Evolutionary conservation across 2,329 filamentous ascomycete species (phyloP).

Genomic region (Pseudogymnoascus sp.): DNA sequence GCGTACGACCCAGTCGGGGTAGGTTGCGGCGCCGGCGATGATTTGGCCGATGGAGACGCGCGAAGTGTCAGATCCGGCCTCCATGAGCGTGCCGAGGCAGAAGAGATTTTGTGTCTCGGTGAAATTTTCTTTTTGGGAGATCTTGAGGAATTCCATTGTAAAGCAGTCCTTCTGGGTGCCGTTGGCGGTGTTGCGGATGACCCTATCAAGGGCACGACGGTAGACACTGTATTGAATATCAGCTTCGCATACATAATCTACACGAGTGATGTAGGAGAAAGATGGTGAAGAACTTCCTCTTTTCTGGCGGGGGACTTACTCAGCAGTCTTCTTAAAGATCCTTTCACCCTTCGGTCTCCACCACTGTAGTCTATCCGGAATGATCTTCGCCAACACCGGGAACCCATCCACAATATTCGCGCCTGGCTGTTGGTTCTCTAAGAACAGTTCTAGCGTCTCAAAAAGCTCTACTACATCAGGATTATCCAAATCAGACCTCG

Average conservation of each 20-base stretch:
- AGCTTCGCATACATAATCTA: neutral
- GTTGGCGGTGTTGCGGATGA: constrained; percentile 19
- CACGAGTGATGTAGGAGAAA: neutral
- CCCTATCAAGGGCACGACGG: constrained; percentile 19
- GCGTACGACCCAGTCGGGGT: constrained; percentile 17
- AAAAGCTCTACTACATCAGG: constrained; percentile 16
- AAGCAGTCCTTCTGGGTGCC: constrained; percentile 26
- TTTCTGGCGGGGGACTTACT: constrained; percentile 10
- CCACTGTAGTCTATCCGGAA: constrained; percentile 26
- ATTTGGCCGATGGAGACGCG: constrained; percentile 28
- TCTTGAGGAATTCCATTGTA: constrained; percentile 24
- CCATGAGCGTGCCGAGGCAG: constrained; percentile 30
- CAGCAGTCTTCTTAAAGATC: constrained; percentile 17
- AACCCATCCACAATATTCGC: constrained; percentile 28
- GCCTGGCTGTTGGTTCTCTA: constrained; percentile 23
- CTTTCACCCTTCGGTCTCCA: constrained; percentile 23
- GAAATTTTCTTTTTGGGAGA: constrained; percentile 18
- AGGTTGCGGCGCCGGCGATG: constrained; percentile 25
- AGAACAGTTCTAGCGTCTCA: constrained; percentile 20
- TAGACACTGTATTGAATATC: constrained; percentile 18
- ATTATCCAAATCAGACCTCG: constrained; percentile 18
- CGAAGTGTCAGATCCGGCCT: constrained; percentile 37
- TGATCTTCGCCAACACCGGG: constrained; percentile 21
- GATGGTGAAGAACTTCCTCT: constrained; percentile 10
- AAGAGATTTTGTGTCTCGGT: constrained; percentile 23